Conservation (phyloP, 2,329 filamentous ascomycete genomes). For the Colletotrichum brevisporum region DNA sequence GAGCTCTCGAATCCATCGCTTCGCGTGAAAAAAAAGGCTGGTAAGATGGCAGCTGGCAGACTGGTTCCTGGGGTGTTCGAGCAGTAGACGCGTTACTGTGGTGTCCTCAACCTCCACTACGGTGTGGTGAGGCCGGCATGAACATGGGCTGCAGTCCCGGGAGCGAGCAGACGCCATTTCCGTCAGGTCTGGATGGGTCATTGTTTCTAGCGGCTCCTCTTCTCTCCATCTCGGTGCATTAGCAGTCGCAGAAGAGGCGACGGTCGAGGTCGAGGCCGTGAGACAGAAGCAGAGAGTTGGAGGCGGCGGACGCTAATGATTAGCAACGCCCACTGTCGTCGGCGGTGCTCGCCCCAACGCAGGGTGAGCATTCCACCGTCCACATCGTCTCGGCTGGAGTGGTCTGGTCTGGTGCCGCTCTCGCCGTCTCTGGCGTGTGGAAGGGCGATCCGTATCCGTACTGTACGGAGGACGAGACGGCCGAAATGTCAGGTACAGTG, state of each 20-base stretch:
- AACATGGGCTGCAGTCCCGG: slow-evolving; percentile 28
- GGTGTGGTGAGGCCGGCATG: slow-evolving; percentile 24
- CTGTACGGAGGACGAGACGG: slow-evolving; percentile 3
- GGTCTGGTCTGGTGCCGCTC: slow-evolving; percentile 21
- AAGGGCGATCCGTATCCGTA: slow-evolving; percentile 13
- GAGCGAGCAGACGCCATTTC: slow-evolving; percentile 33
- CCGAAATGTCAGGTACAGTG: no score
- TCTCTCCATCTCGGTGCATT: slow-evolving; percentile 29
- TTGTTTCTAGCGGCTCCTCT: slow-evolving; percentile 30
- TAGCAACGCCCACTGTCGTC: slow-evolving; percentile 22
- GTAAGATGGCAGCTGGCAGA: neutral
- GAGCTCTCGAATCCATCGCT: slow-evolving; percentile 10
- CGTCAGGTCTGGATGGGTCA: slow-evolving; percentile 20
- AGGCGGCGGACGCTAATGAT: slow-evolving; percentile 8
- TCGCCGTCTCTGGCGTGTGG: slow-evolving; percentile 14
- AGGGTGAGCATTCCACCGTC: slow-evolving; percentile 16
- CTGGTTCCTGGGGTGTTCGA: slow-evolving; percentile 6
- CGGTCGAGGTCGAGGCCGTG: slow-evolving; percentile 24
- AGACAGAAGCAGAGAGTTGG: slow-evolving; percentile 25
- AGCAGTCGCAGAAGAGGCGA: slow-evolving; percentile 19
- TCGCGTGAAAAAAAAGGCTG: neutral
- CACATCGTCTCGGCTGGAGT: slow-evolving; percentile 10
- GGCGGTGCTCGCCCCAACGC: slow-evolving; percentile 8
- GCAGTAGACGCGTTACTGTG: slow-evolving; percentile 20
- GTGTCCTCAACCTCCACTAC: neutral